These are phyloP conservation scores for Quercus aquifolioides DNA, from an alignment of 306 rosid genomes.

Conservation along the genomic window DNA sequence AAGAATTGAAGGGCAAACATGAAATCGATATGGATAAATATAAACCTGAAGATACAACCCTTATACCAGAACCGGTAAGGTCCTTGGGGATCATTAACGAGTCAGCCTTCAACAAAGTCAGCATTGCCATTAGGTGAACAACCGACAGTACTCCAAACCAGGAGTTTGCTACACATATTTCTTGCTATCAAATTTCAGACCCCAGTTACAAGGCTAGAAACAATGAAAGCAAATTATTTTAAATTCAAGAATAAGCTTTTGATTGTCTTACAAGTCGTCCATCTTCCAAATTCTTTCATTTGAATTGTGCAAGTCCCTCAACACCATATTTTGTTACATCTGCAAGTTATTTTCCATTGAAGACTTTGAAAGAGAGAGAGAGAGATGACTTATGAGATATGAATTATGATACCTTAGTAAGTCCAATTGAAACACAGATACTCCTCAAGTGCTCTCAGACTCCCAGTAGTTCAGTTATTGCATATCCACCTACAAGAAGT, in stretches of 20 bases:
- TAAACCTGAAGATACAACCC: conserved; percentile 77
- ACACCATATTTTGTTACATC: conserved; percentile 49
- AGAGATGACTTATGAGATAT: neutral
- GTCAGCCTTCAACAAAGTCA: conserved; percentile 69
- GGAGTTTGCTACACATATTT: conserved; percentile 49
- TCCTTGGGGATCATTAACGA: conserved; percentile 78
- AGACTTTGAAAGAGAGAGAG: neutral
- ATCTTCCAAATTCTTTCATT: conserved; percentile 68
- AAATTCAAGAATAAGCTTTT: neutral
- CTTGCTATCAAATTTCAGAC: conserved; percentile 44
- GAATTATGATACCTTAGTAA: conserved; percentile 56
- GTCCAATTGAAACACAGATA: conserved; percentile 72
- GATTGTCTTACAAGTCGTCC: conserved; percentile 45
- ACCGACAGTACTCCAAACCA: conserved; percentile 82
- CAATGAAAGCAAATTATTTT: neutral
- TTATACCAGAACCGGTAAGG: conserved; percentile 60
- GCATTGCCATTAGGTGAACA: conserved; percentile 77
- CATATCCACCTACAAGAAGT: conserved; percentile 69
- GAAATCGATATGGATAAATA: neutral
- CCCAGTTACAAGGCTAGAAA: conserved; percentile 15
- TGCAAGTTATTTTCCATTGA: conserved; percentile 11
- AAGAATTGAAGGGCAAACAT: neutral
- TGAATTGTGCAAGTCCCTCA: conserved; percentile 69
- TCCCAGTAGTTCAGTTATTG: conserved; percentile 46
- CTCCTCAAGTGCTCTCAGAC: conserved; percentile 55